A percentile compares a stretch with the other conserved stretches of the same genome.
These are phyloP conservation scores for Tricladium varicosporioides DNA, from an alignment of 2,329 filamentous ascomycete genomes.

Conservation along the genomic window DNA sequence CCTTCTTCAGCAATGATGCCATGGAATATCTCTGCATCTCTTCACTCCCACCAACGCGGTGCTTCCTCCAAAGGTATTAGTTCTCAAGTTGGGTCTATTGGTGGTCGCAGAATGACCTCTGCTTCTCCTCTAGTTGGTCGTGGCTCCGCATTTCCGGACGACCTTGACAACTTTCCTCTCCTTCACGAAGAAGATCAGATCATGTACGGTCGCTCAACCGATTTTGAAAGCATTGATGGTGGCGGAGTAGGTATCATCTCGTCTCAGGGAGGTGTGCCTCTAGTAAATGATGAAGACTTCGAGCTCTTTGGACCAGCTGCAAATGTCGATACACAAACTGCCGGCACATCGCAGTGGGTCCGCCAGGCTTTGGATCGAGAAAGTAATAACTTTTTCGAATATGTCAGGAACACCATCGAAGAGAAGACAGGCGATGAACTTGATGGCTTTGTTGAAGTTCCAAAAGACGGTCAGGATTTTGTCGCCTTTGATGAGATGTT, in stretches of 20 bases:
- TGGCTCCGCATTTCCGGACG: constrained; percentile 26
- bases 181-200: constrained; percentile 22
- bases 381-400: constrained; percentile 61
- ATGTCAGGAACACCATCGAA: constrained; percentile 48
- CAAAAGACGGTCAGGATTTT: constrained; percentile 33
- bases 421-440: constrained; percentile 32
- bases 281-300: constrained; percentile 37
- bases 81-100: constrained; percentile 10
- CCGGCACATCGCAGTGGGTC: constrained; percentile 46
- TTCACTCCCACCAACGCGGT: constrained; percentile 45
- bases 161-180: constrained; percentile 25
- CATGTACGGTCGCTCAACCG: constrained; percentile 27
- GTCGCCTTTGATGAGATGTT: constrained; percentile 71
- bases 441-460: constrained; percentile 13
- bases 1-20: constrained; percentile 61
- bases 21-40: constrained; percentile 61
- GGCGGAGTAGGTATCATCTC: constrained; percentile 13
- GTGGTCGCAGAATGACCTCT: constrained; percentile 51
- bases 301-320: constrained; percentile 40
- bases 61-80: constrained; percentile 35
- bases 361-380: constrained; percentile 55
- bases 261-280: neutral
- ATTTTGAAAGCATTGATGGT: constrained; percentile 5
- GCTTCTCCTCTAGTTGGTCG: constrained; percentile 61
- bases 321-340: constrained; percentile 47